A percentile compares a stretch with the other conserved stretches of the same genome.
These are phyloP conservation scores for Sanghuangporus weigelae DNA, from an alignment of 1,284 basidiomycete species.

Conservation along the genomic window DNA sequence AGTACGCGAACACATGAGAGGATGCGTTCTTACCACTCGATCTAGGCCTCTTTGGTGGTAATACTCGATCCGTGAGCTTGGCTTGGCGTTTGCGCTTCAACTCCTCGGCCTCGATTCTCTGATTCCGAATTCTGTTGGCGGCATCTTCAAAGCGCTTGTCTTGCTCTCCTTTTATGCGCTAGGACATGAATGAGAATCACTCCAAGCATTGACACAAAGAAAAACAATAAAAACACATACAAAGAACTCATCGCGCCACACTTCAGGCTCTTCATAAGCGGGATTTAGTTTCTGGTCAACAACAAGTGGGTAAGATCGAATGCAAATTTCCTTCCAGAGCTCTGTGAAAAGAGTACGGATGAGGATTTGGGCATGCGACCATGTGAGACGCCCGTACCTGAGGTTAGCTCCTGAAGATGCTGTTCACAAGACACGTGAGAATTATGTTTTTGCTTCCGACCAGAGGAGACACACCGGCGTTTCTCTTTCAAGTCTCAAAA, in stretches of 20 bases:
- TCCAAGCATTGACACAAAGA: neutral
- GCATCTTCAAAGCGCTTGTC: conserved; percentile 55
- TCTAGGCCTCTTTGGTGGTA: conserved; percentile 54
- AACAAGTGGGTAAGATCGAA: conserved; percentile 49
- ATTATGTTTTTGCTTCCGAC: neutral
- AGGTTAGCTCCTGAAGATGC: conserved; percentile 54
- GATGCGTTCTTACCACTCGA: conserved; percentile 40
- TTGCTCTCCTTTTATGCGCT: conserved; percentile 46
- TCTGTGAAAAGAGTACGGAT: conserved; percentile 35
- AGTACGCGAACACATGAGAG: conserved; percentile 17
- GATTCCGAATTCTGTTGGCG: conserved; percentile 51
- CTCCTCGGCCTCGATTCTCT: conserved; percentile 61
- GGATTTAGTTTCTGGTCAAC: conserved; percentile 39
- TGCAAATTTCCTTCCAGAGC: conserved; percentile 64
- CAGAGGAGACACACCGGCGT: conserved; percentile 51
- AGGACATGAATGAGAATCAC: conserved; percentile 3
- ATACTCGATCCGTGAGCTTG: conserved; percentile 61
- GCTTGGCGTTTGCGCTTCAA: conserved; percentile 68
- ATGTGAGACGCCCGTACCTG: conserved; percentile 36
- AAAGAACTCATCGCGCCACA: conserved; percentile 66
- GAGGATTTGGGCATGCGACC: conserved; percentile 18
- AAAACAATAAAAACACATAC: conserved; percentile 35
- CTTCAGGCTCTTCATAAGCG: conserved; percentile 41
- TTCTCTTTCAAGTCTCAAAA: conserved; percentile 57
- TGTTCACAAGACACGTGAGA: conserved; percentile 24